Evolutionary conservation across 345 rosid species (phyloP).

Genomic region (Populus alba): DNA sequence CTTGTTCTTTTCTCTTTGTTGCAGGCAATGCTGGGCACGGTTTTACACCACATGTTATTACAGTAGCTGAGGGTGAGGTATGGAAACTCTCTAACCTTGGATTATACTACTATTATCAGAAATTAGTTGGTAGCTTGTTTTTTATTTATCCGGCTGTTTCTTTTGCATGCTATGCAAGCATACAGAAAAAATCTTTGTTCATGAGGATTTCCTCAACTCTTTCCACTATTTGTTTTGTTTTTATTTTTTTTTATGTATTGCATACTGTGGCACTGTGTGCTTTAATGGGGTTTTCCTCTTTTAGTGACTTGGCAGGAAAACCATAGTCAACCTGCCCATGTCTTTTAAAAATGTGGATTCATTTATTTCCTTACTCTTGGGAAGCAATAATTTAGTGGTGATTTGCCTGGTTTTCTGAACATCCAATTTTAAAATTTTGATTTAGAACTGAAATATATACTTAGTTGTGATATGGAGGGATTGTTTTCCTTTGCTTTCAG

Average conservation of each 20-base stretch:
- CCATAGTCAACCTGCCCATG: neutral
- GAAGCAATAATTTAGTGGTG: neutral
- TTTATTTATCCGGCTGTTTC: neutral
- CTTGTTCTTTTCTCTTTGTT: constrained; percentile 17
- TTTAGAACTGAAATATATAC: neutral
- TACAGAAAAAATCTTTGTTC: neutral
- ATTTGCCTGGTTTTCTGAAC: neutral
- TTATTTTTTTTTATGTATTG: neutral
- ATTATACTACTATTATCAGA: neutral
- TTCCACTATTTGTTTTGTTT: neutral
- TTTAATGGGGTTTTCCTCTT: neutral
- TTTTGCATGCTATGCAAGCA: neutral
- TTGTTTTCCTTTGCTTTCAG: neutral
- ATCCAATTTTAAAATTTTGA: neutral
- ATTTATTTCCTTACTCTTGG: neutral
- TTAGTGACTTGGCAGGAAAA: neutral
- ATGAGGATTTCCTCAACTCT: neutral
- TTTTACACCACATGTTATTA: constrained; percentile 72
- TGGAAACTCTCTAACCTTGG: constrained; percentile 12
- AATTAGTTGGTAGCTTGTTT: neutral
- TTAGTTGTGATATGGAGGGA: neutral
- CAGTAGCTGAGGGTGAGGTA: constrained; percentile 85
- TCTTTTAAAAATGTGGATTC: neutral
- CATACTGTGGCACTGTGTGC: neutral
- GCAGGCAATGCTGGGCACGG: constrained; percentile 73